Evolutionary conservation across 129 eudicot genomes (phyloP).

Genomic region (Flaveria linearis): DNA sequence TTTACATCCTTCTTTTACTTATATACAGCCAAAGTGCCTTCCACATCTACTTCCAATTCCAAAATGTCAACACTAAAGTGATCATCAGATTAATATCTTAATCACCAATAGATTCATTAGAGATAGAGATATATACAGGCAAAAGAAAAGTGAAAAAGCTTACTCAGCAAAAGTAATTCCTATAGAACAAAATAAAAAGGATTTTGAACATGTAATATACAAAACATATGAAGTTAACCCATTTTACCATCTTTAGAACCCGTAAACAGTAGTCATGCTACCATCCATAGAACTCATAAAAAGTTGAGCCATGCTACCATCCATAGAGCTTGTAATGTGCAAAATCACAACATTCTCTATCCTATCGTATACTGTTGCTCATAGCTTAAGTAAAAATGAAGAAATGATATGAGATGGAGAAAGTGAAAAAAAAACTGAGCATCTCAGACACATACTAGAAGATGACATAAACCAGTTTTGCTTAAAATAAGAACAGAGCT

Average conservation of each 20-base stretch:
- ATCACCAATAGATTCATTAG: too few species aligned
- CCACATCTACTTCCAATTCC: too few species aligned
- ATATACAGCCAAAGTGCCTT: too few species aligned
- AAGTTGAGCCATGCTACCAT: background rate
- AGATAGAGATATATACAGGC: too few species aligned
- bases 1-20: too few species aligned
- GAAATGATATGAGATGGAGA: background rate
- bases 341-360: background rate
- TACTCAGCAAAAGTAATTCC: background rate
- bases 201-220: background rate
- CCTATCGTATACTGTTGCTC: background rate
- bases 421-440: background rate
- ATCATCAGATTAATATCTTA: too few species aligned
- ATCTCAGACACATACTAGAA: conserved; percentile 6
- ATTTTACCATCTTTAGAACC: background rate
- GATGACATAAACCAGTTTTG: background rate
- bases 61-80: too few species aligned
- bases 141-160: background rate
- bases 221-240: background rate
- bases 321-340: conserved; percentile 12
- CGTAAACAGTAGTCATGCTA: background rate
- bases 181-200: background rate
- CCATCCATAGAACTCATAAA: conserved; percentile 3
- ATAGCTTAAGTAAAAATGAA: background rate
- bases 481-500: background rate